A percentile compares a stretch with the other conserved stretches of the same genome.
Evolutionary conservation across 768 basidiomycete species (phyloP).

Genomic region (Candolleomyces eurysporus): DNA sequence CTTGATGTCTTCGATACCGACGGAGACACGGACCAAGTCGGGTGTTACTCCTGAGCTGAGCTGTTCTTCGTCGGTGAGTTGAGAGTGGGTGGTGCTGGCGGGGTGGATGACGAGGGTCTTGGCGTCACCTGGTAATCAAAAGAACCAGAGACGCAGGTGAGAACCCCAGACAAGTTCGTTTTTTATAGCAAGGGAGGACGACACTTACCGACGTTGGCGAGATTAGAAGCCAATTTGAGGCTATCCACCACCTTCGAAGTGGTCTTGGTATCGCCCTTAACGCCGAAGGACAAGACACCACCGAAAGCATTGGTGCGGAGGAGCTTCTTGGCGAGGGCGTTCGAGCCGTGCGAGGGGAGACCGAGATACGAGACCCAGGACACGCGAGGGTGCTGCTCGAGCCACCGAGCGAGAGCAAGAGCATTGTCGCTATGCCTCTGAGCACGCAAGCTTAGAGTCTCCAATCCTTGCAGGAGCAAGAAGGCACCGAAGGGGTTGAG

Average conservation of each 20-base stretch:
- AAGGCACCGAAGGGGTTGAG: conserved; percentile 75
- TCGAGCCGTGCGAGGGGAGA: conserved; percentile 56
- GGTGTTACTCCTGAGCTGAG: conserved; percentile 66
- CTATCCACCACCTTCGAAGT: conserved; percentile 67
- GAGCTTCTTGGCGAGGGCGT: conserved; percentile 55
- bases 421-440: conserved; percentile 74
- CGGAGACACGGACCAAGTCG: conserved; percentile 65
- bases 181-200: too few relatives aligned
- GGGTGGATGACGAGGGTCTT: conserved; percentile 83
- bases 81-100: conserved; percentile 73
- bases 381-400: conserved; percentile 63
- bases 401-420: conserved; percentile 63
- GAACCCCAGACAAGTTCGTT: too few relatives aligned
- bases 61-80: conserved; percentile 62
- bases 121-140: conserved; percentile 46
- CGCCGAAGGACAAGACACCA: conserved; percentile 76
- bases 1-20: conserved; percentile 40
- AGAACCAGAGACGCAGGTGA: too few relatives aligned
- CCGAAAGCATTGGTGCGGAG: conserved; percentile 58
- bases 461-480: conserved; percentile 74
- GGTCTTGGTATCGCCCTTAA: conserved; percentile 51
- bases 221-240: conserved; percentile 66
- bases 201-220: conserved; percentile 66
- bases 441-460: conserved; percentile 70
- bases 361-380: conserved; percentile 82